Evolutionary conservation across 257 asterid species (phyloP), one percentile per base, ranked within the genome.

Genomic region (Datura wrightii): DNA sequence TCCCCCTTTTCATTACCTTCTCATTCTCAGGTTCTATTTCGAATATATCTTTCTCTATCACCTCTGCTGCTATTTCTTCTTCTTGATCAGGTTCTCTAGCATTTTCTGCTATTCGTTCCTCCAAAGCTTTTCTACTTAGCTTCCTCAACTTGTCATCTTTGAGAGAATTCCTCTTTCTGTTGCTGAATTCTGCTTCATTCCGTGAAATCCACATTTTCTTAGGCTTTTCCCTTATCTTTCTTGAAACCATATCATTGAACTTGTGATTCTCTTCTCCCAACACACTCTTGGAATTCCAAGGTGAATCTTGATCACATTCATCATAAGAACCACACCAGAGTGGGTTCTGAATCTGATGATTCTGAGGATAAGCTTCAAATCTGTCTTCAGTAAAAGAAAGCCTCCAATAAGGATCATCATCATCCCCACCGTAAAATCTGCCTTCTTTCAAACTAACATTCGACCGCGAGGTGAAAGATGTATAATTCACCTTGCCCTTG

Each of bases 331-430:
- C 89, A 65, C 55, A 79, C 89, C 92, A 84, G 46, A 85, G 82
- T 18, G 95, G 91, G 18, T 85, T 88, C 46, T 86, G 83, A 78
- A 69, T 39, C 0, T 69, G 79, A 16, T 69, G 79, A 69, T 69
- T 41, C 53, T 69, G 53, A 7, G n/a, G 63, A 3, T 90, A 88
- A 19, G 89, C 91, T 24, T 89, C 85, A 83, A 90, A 87, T 66
- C 80, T 87, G 44, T 63, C 87, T 1, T 87, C 91, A 16, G 88
- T 87, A 48, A 95, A 91, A 13, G 97, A 93, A 80, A 94, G 87
- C 89, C 93, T 87, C 98, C 98, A 93, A 36, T 89, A 93, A 34
- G 86, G 86, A 67, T 93, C 97, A 81, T 90, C 94, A 79, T 91
- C 93, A 83, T 90, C 91, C 86, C 92, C 87, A 84, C 92, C 85